phyloP scores from a whole-genome alignment of 305 asterid species.

The Fraxinus latifolia region DNA sequence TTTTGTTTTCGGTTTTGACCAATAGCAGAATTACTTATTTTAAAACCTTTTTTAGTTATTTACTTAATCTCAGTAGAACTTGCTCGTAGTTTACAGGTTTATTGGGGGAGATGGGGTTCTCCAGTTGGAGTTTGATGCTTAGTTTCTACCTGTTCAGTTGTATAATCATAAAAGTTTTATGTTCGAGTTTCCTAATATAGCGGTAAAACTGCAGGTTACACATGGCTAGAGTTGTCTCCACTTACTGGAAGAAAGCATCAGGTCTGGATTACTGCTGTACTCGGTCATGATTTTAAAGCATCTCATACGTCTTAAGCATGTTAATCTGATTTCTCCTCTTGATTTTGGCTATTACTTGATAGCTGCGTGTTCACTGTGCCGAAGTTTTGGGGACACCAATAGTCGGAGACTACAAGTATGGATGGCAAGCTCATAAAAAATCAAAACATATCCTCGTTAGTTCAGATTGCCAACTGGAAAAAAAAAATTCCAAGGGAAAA shows the following conservation, averaged over 20 bases:
- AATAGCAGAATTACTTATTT: background rate
- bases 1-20: background rate
- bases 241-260: slow-evolving; percentile 95
- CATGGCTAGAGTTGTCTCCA: slow-evolving; percentile 85
- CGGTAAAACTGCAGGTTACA: slow-evolving; percentile 56
- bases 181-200: slow-evolving; percentile 7
- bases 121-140: background rate
- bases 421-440: slow-evolving; percentile 86
- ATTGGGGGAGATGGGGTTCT: background rate
- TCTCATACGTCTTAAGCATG: background rate
- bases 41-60: background rate
- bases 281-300: background rate
- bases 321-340: slow-evolving; percentile 10
- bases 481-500: slow-evolving; percentile 22
- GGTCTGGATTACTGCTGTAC: slow-evolving; percentile 35
- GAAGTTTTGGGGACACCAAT: slow-evolving; percentile 95
- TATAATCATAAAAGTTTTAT: background rate
- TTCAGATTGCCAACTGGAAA: slow-evolving; percentile 22
- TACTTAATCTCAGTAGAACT: background rate
- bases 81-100: background rate
- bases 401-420: slow-evolving; percentile 92
- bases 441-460: slow-evolving; percentile 31
- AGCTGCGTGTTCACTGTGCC: slow-evolving; percentile 96
- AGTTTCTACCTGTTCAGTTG: background rate
- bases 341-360: slow-evolving; percentile 14